Evolutionary conservation across 306 rosid genomes (phyloP).

Genomic region (Crotalaria pallida): DNA sequence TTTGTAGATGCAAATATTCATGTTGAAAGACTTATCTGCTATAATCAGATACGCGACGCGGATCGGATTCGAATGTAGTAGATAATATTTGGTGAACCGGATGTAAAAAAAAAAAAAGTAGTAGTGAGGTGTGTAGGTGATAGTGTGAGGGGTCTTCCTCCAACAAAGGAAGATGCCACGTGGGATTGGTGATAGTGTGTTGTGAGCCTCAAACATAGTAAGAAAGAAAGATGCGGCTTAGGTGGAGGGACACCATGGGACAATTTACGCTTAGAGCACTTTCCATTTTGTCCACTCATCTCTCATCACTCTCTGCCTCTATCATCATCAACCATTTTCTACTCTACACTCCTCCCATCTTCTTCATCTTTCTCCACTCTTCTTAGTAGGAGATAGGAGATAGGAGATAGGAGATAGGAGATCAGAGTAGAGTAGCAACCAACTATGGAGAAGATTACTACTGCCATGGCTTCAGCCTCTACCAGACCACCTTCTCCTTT

Average conservation of each 20-base stretch:
- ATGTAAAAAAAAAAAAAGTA: too few species aligned
- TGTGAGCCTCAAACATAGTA: neutral
- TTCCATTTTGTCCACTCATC: slow-evolving; percentile 37
- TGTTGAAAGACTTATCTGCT: too few species aligned
- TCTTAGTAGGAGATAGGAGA: too few species aligned
- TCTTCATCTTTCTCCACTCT: too few species aligned
- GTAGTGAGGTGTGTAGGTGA: too few species aligned
- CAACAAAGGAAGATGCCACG: slow-evolving; percentile 27
- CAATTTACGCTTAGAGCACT: neutral
- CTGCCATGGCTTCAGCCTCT: slow-evolving; percentile 59
- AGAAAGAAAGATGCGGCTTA: slow-evolving; percentile 20
- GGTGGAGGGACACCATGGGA: slow-evolving; percentile 25
- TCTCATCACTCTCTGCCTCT: slow-evolving; percentile 31
- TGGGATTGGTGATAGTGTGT: slow-evolving; percentile 15
- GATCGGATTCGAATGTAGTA: too few species aligned
- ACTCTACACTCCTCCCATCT: too few species aligned
- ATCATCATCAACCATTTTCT: neutral
- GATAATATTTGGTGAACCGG: too few species aligned
- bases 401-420: too few species aligned
- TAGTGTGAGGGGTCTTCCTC: too few species aligned
- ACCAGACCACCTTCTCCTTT: slow-evolving; percentile 40
- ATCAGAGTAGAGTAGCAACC: neutral
- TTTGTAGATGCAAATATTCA: too few species aligned
- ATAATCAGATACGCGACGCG: too few species aligned
- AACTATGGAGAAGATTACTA: slow-evolving; percentile 64